phyloP scores from a whole-genome alignment of 257 asterid species.

The Leptodermis oblonga region DNA sequence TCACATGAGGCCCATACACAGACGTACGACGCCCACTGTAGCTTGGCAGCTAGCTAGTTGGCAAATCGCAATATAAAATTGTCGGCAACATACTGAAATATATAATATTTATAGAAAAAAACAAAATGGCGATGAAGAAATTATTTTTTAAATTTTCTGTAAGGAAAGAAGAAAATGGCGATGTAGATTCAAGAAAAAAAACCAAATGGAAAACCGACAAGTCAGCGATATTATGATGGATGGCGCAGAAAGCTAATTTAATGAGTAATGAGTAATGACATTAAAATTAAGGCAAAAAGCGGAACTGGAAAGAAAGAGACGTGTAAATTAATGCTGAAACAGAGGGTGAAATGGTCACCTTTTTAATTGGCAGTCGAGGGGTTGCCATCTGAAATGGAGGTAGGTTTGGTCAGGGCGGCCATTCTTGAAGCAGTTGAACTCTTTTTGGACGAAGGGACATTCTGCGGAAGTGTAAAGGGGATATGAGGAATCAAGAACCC shows the following conservation, averaged over 20 bases:
- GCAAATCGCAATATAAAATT: too few species aligned
- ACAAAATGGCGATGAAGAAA: too few species aligned
- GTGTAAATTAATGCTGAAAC: background rate
- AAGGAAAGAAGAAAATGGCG: too few species aligned
- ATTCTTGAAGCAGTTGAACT: slow-evolving; percentile 19
- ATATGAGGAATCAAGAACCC: slow-evolving; percentile 16
- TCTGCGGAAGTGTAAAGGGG: slow-evolving; percentile 16
- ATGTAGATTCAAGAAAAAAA: background rate
- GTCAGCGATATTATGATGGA: too few species aligned
- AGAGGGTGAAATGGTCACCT: slow-evolving; percentile 6
- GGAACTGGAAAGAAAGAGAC: background rate
- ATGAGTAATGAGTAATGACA: background rate
- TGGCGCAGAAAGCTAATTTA: too few species aligned
- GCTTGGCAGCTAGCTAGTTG: too few species aligned
- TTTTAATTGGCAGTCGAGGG: slow-evolving; percentile 13
- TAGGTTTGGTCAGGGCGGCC: slow-evolving; percentile 16
- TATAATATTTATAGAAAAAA: too few species aligned
- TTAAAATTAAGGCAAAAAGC: background rate
- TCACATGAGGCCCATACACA: slow-evolving; percentile 7
- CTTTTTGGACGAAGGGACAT: slow-evolving; percentile 18
- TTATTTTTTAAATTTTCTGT: too few species aligned
- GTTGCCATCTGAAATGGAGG: slow-evolving; percentile 20
- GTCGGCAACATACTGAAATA: background rate
- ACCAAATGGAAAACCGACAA: background rate
- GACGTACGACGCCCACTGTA: background rate